Percentiles rank a stretch among this genome's conserved stretches.
Conservation (phyloP, 2,329 filamentous ascomycete species). For the Claviceps maximensis region DNA sequence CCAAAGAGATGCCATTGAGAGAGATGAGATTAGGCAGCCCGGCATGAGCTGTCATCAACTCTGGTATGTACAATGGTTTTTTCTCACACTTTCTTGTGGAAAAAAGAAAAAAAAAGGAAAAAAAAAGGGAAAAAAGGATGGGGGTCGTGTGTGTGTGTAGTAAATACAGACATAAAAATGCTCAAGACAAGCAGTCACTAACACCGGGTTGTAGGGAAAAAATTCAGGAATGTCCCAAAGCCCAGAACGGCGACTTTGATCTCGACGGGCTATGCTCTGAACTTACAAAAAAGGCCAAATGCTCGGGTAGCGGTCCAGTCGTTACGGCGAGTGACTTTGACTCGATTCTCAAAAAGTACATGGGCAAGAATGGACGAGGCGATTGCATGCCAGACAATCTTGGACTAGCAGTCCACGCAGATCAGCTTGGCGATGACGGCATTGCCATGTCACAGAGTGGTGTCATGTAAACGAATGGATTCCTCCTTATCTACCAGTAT, state of each 20-base stretch:
- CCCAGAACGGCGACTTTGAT: constrained; percentile 83
- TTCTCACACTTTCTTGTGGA: background rate
- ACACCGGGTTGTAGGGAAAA: constrained; percentile 58
- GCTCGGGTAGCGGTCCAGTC: constrained; percentile 79
- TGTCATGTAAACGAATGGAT: background rate
- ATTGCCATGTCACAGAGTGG: constrained; percentile 5
- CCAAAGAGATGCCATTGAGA: constrained; percentile 54
- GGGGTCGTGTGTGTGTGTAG: too few relatives aligned
- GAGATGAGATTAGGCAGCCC: constrained; percentile 43
- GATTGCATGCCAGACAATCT: constrained; percentile 33
- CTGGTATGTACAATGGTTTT: constrained; percentile 54
- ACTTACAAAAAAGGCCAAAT: constrained; percentile 89
- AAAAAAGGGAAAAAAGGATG: too few relatives aligned
- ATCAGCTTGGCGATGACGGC: constrained; percentile 8
- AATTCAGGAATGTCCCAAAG: constrained; percentile 73
- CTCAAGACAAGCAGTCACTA: constrained; percentile 17
- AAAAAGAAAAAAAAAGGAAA: background rate
- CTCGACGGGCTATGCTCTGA: constrained; percentile 88
- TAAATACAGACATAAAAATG: too few relatives aligned
- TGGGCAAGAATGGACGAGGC: constrained; percentile 29
- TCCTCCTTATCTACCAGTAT: too few relatives aligned
- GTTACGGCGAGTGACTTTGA: constrained; percentile 85
- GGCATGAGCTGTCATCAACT: constrained; percentile 81
- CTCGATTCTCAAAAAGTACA: constrained; percentile 54
- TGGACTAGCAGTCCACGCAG: constrained; percentile 38